Base-by-base conservation (phyloP, 306 rosid species). In the Cyclanthera cordifolia region DNA sequence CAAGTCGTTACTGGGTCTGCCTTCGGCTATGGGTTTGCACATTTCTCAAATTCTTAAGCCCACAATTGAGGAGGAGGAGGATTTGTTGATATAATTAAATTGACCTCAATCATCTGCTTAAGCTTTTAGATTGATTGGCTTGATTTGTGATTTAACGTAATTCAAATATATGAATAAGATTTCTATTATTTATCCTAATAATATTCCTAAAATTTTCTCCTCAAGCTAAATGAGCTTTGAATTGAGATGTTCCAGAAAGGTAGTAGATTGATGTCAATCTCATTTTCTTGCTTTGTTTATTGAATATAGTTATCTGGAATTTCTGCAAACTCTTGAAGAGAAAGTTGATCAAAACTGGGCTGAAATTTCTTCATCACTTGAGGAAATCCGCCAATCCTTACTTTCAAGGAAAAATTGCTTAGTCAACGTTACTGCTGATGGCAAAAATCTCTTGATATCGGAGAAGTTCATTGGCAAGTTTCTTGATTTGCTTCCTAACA, bases 301-400 rank as follows among this genome's bases (percentile, higher is more conserved):
- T 70, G 53, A 75, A 54, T 71, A 67, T 59, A 93, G 99, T 79
- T 90, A 90, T 83, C 83, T 93, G 50, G 99, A 93, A 77, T 90
- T 82, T 84, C 91, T 90, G 48, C 82, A 75, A 75, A 69, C 80
- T 56, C 91, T 93, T 53, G 99, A 93, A 82, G 86, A 85, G 76
- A 93, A 85, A 76, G 88, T 86, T 78, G 95, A 93, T 81, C 82
- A 85, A 75, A 89, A 90, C 73, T 93, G 96, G 99, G 87, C 70
- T 64, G 81, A 69, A 66, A 83, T 93, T 64, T 90, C 95, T 56
- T 85, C 85, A 25, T 90, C 97, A 70, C 96, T 90, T n/a, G 95
- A 87, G 82, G 96, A 87, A 86, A 90, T 93, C 70, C 94, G 96
- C 70, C 79, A 77, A 74, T 82, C 88, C 72, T 37, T 93, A 47